Evolutionary conservation across 75 land plant species (phyloP).

Genomic region (Ceratopteris richardii): DNA sequence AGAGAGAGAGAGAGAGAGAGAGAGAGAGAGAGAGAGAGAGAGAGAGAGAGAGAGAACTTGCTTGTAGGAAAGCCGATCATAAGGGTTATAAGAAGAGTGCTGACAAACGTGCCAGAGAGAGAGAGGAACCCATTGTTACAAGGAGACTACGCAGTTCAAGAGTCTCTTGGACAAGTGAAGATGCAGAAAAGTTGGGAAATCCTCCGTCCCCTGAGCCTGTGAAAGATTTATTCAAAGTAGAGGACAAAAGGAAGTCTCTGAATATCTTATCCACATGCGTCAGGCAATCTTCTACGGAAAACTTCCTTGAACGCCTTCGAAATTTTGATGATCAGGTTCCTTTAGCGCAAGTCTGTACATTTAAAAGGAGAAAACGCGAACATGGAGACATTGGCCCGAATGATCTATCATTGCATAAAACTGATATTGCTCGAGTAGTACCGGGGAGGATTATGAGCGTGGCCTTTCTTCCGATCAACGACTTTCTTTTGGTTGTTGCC

Average conservation of each 20-base stretch:
- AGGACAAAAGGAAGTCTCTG: too few species aligned
- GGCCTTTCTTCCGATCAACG: constrained; percentile 34
- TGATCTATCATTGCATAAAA: constrained; percentile 23
- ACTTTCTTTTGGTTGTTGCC: constrained; percentile 27
- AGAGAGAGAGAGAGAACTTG: too few species aligned
- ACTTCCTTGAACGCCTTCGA: neutral
- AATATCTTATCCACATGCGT: too few species aligned
- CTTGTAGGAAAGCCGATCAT: neutral
- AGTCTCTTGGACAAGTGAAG: neutral
- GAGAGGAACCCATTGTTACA: neutral
- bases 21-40: too few species aligned
- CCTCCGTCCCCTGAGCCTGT: neutral
- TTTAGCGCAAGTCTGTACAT: neutral
- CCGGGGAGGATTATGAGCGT: constrained; percentile 39
- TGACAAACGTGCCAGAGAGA: neutral
- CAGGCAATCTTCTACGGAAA: neutral
- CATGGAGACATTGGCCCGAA: neutral
- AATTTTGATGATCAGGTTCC: neutral
- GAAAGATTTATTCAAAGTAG: neutral
- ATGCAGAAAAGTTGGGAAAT: neutral
- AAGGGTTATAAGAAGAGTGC: neutral
- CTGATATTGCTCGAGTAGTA: constrained; percentile 45
- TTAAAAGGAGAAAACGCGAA: neutral
- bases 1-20: too few species aligned
- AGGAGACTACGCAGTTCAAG: neutral